A percentile compares a stretch with the other conserved stretches of the same genome.
Evolutionary conservation across 2,329 filamentous ascomycete species (phyloP).

Genomic region (Pseudocercospora cruenta): DNA sequence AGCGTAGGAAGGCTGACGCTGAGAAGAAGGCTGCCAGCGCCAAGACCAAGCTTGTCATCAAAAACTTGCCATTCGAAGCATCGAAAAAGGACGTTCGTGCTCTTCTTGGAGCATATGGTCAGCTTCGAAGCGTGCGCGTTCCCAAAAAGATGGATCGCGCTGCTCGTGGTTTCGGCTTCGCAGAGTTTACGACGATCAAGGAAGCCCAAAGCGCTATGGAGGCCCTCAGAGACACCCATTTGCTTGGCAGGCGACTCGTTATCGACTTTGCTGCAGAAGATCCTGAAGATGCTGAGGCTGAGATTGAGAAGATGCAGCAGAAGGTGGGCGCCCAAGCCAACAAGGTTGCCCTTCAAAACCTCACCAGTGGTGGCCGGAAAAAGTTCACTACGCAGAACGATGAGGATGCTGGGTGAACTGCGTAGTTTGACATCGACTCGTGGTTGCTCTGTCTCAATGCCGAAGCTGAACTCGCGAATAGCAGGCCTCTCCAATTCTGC

Average conservation of each 20-base stretch:
- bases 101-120: conserved; percentile 86
- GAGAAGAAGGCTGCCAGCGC: conserved; percentile 77
- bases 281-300: conserved; percentile 86
- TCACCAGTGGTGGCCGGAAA: conserved; percentile 80
- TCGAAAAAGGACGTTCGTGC: conserved; percentile 88
- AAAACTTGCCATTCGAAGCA: conserved; percentile 96
- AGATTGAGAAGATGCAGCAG: conserved; percentile 95
- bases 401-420: conserved; percentile 25
- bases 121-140: conserved; percentile 87
- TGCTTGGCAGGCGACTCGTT: conserved; percentile 85
- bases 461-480: neutral
- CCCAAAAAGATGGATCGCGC: conserved; percentile 92
- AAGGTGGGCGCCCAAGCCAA: conserved; percentile 90
- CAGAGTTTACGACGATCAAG: conserved; percentile 87
- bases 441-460: neutral
- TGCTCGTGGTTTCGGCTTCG: conserved; percentile 93
- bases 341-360: conserved; percentile 85
- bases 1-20: conserved; percentile 78
- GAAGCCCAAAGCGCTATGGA: conserved; percentile 92
- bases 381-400: conserved; percentile 66
- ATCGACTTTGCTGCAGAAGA: conserved; percentile 91
- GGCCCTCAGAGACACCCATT: conserved; percentile 87
- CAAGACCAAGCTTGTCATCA: conserved; percentile 93
- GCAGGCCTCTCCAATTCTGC: neutral
- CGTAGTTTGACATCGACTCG: neutral